Conservation (phyloP, 345 rosid species). For the Durio zibethinus region DNA sequence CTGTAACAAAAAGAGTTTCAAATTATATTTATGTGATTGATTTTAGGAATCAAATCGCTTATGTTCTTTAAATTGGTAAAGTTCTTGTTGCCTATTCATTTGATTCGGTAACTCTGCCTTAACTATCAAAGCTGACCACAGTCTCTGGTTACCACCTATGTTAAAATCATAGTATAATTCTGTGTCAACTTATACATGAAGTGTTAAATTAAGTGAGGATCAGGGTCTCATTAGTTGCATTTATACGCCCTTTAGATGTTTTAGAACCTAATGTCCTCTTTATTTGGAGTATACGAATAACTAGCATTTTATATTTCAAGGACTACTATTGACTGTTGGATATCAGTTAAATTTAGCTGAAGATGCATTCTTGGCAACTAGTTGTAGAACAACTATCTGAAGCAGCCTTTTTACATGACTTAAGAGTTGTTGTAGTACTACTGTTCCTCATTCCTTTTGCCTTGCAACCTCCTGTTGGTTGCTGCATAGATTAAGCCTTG, state of each 20-base stretch:
- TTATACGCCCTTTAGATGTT: not conserved
- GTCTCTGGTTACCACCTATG: not conserved
- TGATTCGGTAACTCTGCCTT: not conserved
- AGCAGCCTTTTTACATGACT: not conserved
- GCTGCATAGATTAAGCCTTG: not conserved
- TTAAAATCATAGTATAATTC: not conserved
- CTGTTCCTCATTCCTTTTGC: not conserved
- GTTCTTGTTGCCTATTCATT: not conserved
- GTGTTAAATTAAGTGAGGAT: not conserved
- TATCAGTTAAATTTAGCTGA: not conserved
- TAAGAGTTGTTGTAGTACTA: not conserved
- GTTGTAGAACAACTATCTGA: conserved; percentile 4
- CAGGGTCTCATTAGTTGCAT: not conserved
- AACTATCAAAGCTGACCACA: not conserved
- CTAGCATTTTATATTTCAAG: not conserved
- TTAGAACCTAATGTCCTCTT: not conserved
- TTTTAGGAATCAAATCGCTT: not conserved
- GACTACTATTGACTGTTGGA: not conserved
- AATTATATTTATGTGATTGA: not conserved
- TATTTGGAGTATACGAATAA: not conserved
- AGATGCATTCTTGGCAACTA: not conserved
- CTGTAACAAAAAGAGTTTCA: not conserved
- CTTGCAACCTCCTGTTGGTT: not conserved
- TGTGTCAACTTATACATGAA: not conserved
- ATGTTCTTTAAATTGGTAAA: not conserved